phyloP scores from a whole-genome alignment of 2,329 filamentous ascomycete genomes.

The Rugonectria rugulosa region DNA sequence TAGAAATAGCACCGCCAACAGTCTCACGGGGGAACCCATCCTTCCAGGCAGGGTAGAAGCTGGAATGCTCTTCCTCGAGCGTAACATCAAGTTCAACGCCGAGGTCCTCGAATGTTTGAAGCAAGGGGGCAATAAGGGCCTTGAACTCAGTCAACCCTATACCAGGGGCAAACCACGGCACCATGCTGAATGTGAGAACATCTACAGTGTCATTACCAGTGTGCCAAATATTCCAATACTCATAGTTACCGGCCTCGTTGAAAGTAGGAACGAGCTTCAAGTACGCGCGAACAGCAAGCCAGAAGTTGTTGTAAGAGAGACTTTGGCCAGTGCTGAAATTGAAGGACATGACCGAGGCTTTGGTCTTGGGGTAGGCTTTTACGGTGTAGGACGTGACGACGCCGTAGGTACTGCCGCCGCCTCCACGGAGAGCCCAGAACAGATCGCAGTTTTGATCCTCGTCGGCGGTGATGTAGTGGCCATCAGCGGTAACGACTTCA shows the following conservation, averaged over 20 bases:
- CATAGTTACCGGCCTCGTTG: conserved; percentile 31
- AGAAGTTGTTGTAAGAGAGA: conserved; percentile 27
- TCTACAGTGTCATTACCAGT: conserved; percentile 14
- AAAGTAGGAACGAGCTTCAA: conserved; percentile 25
- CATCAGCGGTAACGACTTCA: conserved; percentile 12
- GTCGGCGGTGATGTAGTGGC: conserved; percentile 26
- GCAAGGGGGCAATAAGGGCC: conserved; percentile 19
- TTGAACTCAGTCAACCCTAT: conserved; percentile 27
- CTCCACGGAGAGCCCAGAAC: conserved; percentile 50
- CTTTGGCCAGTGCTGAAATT: conserved; percentile 25
- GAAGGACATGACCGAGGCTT: conserved; percentile 32
- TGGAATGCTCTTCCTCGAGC: conserved; percentile 27
- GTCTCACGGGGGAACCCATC: conserved; percentile 28
- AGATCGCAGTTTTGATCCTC: conserved; percentile 35
- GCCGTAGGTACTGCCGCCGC: conserved; percentile 48
- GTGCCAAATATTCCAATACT: conserved; percentile 33
- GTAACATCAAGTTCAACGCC: conserved; percentile 21
- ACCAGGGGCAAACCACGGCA: conserved; percentile 34
- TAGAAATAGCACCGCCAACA: conserved; percentile 21
- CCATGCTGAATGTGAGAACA: conserved; percentile 28
- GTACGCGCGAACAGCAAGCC: conserved; percentile 28
- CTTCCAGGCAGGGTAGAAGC: conserved; percentile 32
- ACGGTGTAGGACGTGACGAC: conserved; percentile 44
- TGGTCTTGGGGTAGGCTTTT: conserved; percentile 47
- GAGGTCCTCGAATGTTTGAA: conserved; percentile 18